These are phyloP conservation scores for Paramecium sonneborni DNA, from an alignment of 73 alveolate genomes.

Conservation along the genomic window DNA sequence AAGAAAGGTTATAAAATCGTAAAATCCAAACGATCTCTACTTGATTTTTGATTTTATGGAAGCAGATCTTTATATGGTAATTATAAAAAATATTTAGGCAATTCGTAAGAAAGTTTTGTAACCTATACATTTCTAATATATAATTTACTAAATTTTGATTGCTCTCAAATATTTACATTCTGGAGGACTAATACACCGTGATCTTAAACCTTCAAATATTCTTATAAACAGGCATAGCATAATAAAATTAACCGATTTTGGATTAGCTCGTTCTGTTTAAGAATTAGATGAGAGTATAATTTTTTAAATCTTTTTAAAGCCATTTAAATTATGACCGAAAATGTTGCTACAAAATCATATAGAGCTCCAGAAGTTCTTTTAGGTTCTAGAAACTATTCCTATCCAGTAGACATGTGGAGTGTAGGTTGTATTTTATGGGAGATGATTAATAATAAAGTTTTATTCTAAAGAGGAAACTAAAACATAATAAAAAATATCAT, in stretches of 20 bases:
- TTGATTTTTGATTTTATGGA: slow-evolving; percentile 77
- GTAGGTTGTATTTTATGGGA: slow-evolving; percentile 94
- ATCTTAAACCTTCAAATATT: slow-evolving; percentile 89
- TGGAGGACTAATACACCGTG: slow-evolving; percentile 92
- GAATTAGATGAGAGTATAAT: slow-evolving; percentile 67
- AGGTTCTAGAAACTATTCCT: slow-evolving; percentile 61
- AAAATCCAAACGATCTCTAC: slow-evolving; percentile 71
- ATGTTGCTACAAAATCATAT: slow-evolving; percentile 85
- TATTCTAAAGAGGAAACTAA: slow-evolving; percentile 85
- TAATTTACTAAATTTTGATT: slow-evolving; percentile 87
- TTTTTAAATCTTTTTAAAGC: slow-evolving; percentile 49
- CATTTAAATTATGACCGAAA: slow-evolving; percentile 66
- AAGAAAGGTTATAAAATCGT: slow-evolving; percentile 70
- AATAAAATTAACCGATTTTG: slow-evolving; percentile 93
- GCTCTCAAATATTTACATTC: slow-evolving; percentile 91
- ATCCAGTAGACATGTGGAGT: slow-evolving; percentile 84
- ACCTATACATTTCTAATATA: slow-evolving; percentile 79
- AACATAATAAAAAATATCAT: slow-evolving; percentile 81
- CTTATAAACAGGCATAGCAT: slow-evolving; percentile 86
- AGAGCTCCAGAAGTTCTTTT: slow-evolving; percentile 87
- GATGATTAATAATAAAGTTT: slow-evolving; percentile 79
- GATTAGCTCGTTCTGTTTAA: slow-evolving; percentile 84
- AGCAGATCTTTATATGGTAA: slow-evolving; percentile 75
- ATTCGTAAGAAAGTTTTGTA: slow-evolving; percentile 79
- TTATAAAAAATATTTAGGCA: neutral